Base-by-base conservation (phyloP, 495 filamentous ascomycete genomes). In the Trichoderma erinaceum region DNA sequence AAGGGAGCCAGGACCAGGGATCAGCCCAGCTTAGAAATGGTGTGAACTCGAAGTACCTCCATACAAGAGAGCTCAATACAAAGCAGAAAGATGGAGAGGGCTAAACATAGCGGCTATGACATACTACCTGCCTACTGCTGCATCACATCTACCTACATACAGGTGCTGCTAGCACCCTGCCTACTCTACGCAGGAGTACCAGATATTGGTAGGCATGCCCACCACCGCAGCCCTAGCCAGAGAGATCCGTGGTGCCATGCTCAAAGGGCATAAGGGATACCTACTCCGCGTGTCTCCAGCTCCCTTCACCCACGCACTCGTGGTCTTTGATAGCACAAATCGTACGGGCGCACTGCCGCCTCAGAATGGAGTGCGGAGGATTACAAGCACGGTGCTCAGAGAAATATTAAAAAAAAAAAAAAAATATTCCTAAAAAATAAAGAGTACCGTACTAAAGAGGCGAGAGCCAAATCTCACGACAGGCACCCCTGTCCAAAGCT, bases 381-480 rank as follows among this genome's bases (percentile, higher is more conserved):
- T 18, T 18, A n/a, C 15, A 32, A 61, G 11, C 13, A 61, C 44
- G n/a, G 44, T 48, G 44, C 44, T 16, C 4, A 32, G 8, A 16
- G 27, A 61, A 27, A 18, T 13, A 32, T 2, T 16, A 11, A 29
- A 32, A 21, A 61, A 29, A 32, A 61, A 61, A 61, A 61, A 29
- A 27, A 61, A 13, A 61, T 46, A 16, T 1, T 29, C 32, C 32
- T 13, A 61, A 61, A 61, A 61, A 12, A 16, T 7, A 25, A 25
- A 56, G 27, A 61, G 27, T 16, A n/a, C n/a, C n/a, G 4, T n/a
- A n/a, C 21, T 16, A 52, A 52, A n/a, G 18, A n/a, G 21, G 43
- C 12, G 13, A 46, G 43, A 46, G 18, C 13, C 43, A 56, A 56
- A 56, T 56, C 50, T 56, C 50, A 56, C 50, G 50, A 56, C 43